Base-by-base conservation (phyloP, 2,329 filamentous ascomycete genomes). In the Fusarium pilosicola region DNA sequence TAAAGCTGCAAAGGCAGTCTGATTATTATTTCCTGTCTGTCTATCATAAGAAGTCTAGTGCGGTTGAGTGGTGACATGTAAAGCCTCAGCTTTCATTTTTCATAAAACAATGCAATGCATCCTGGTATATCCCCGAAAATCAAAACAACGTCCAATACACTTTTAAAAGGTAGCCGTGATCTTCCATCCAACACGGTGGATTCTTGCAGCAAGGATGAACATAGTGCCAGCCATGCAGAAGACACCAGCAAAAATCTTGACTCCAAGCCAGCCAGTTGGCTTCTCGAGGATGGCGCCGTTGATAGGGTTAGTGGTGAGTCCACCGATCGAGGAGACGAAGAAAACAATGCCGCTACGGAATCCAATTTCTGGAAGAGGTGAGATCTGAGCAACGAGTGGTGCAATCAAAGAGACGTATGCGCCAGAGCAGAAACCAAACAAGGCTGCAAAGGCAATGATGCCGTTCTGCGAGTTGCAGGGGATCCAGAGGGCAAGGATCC, bases 231-330 rank as follows among this genome's bases (percentile, higher is more conserved):
- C 45, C 12, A 74, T 6, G 26, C 74, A 78, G 17, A 78, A 71
- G 3, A 74, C 62, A 4, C 73, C 76, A 0, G 76, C 60, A 72
- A 85, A 85, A 7, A 84, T 68, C 73, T 84, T 84, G 41, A 83
- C 75, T 7, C 80, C 81, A 0, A 78, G 51, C 78, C 80, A 84
- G 11, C 79, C 79, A 9, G 77, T 65, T 0, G 77, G 68, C 3
- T 51, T 67, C 1, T 79, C 72, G 5, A 84, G 56, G 51, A 84
- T 83, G 1, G 85, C 84, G 0, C 89, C 89, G 1, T 83, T 87
- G 71, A 91, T 89, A 0, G 90, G 89, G 62, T 84, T 88, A 1
- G 88, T 87, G 5, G 87, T 86, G 22, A 92, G 80, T 6, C 88
- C 89, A 1, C 86, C 86, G 41, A 92, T 80, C 5, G 87, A 85